These are phyloP conservation scores for Pestalotiopsis sp. DNA, from an alignment of 2,329 filamentous ascomycete genomes.

Conservation along the genomic window DNA sequence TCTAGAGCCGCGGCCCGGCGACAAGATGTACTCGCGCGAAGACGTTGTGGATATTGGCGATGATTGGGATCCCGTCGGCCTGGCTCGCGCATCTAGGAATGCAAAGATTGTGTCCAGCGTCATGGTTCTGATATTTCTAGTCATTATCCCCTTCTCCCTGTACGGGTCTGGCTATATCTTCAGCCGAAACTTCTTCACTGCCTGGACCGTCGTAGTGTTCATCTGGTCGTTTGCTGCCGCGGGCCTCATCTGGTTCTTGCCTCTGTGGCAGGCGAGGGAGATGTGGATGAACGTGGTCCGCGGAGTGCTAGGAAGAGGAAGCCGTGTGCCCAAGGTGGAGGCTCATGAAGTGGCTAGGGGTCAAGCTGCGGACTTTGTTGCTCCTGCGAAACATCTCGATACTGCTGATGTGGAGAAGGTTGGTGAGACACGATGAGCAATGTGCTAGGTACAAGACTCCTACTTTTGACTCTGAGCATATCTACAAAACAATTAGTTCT, in stretches of 20 bases:
- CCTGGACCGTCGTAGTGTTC: slow-evolving; percentile 14
- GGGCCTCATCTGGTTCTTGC: slow-evolving; percentile 12
- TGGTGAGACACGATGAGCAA: not conserved
- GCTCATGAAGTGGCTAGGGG: not conserved
- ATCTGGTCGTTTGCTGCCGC: slow-evolving; percentile 13
- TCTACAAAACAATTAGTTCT: too few species aligned
- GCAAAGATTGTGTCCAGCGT: slow-evolving; percentile 16
- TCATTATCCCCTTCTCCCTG: slow-evolving; percentile 14
- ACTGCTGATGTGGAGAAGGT: not conserved
- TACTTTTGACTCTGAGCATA: too few species aligned
- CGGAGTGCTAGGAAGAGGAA: not conserved
- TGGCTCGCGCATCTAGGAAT: slow-evolving; percentile 9
- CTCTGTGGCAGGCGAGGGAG: slow-evolving; percentile 13
- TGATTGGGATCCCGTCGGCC: slow-evolving; percentile 15
- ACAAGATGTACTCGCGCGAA: slow-evolving; percentile 13
- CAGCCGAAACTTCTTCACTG: slow-evolving; percentile 14
- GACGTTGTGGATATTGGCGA: slow-evolving; percentile 14
- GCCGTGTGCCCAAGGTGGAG: not conserved
- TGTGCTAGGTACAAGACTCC: not conserved
- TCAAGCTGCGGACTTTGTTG: not conserved
- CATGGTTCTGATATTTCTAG: slow-evolving; percentile 13
- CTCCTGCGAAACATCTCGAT: not conserved
- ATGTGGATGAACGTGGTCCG: slow-evolving; percentile 10
- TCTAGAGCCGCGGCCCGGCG: slow-evolving; percentile 13
- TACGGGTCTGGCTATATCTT: slow-evolving; percentile 16